Conservation (phyloP, 2,329 filamentous ascomycete species). For the Lomentospora prolificans region DNA sequence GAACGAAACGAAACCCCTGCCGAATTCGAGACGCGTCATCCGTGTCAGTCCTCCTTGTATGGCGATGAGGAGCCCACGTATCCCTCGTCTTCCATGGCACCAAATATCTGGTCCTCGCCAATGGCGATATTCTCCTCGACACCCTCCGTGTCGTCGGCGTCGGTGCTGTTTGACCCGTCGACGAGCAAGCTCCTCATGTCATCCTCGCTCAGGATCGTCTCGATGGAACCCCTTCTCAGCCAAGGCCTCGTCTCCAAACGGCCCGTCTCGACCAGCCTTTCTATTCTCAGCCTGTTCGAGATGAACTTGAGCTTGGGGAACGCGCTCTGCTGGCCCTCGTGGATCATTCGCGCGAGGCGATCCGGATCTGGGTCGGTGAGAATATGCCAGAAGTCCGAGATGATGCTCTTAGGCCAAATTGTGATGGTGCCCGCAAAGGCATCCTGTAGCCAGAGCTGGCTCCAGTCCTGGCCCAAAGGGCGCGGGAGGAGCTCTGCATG, state of each 20-base stretch:
- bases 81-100: conserved; percentile 19
- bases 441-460: conserved; percentile 87
- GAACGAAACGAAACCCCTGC: background rate
- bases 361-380: conserved; percentile 70
- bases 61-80: conserved; percentile 8
- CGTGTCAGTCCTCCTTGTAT: conserved; percentile 3
- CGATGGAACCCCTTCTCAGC: conserved; percentile 40
- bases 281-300: conserved; percentile 74
- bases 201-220: conserved; percentile 52
- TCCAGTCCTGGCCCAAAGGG: conserved; percentile 91
- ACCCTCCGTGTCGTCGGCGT: conserved; percentile 14
- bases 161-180: conserved; percentile 17
- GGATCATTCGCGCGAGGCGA: conserved; percentile 77
- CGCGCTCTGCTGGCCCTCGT: conserved; percentile 76
- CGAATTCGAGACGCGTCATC: too few relatives aligned
- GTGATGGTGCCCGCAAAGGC: conserved; percentile 84
- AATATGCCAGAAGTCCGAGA: conserved; percentile 77
- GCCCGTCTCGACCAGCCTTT: conserved; percentile 56
- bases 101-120: conserved; percentile 9
- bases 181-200: conserved; percentile 42
- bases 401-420: conserved; percentile 78
- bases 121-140: conserved; percentile 25
- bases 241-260: conserved; percentile 41
- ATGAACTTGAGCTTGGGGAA: conserved; percentile 93
- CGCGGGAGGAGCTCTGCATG: conserved; percentile 87